Base-by-base conservation (phyloP, 2,329 filamentous ascomycete species). In the Diaporthe humulicola region DNA sequence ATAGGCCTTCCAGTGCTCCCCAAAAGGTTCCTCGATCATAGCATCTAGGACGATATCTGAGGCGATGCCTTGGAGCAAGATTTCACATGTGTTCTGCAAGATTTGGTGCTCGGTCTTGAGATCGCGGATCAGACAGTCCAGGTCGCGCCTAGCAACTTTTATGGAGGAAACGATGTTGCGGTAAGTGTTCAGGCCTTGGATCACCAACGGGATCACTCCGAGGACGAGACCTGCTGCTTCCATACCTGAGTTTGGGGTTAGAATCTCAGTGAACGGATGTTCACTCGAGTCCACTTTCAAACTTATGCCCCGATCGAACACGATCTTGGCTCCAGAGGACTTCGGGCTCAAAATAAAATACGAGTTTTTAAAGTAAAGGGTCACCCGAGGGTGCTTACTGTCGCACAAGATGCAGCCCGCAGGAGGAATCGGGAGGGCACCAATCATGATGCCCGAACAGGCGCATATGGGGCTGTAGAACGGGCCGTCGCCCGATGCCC, bases 221-320 rank as follows among this genome's bases (percentile, higher is more conserved):
- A 76, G 69, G 17, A 76, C 73, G 22, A 74, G 52, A 33, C 75
- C 75, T 12, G 60, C 75, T 3, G 71, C 61, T 40, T 76, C 75
- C 48, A 75, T 70, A 19, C 42, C 66, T 38, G 4, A 17, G 28
- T 19, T 12, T 28, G 25, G 30, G 30, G 50, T 5, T 17, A 54
- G 7, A 30, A 25, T 17, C 50, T 30, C 17, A n/a, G n/a, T n/a
- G n/a, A n/a, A n/a, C 50, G 4, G 25, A 30, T 1, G 4, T 28
- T 54, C 50, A 28, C 25, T 19, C 4, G 6, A 9, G 0, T 9
- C n/a, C n/a, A n/a, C n/a, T n/a, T n/a, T n/a, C n/a, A n/a, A n/a
- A n/a, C n/a, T n/a, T n/a, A n/a, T n/a, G n/a, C n/a, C n/a, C n/a
- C n/a, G n/a, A 54, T 17, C 7, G 28, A 25, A 0, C 28, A 30